Evolutionary conservation across 2,329 filamentous ascomycete genomes (phyloP), one percentile per base, ranked within the genome.

Genomic region (Leptographium wingfieldii): DNA sequence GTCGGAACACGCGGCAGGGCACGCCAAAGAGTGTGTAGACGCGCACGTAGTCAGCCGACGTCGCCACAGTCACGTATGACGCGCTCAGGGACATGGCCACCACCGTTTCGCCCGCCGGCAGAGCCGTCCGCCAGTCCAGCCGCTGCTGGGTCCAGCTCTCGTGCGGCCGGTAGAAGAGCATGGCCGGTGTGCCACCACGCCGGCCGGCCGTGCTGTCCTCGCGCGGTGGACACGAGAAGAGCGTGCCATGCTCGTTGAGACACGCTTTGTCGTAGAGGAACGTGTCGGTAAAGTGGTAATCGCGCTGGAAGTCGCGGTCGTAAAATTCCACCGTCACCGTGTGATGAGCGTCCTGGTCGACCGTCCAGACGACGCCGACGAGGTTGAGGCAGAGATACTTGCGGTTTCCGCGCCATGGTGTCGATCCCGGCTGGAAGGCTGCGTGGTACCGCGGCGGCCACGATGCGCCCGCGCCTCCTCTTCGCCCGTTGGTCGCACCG

Each of bases 291-390:
- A 99, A 97, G 74, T 97, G 94, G 68, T 96, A 96, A 71, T 97
- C 91, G 55, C 92, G 83, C 70, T 96, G 88, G 61, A 88, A 85
- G 66, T 95, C 91, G 61, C 91, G 87, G 71, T 99, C 95, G 70
- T 97, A 96, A 71, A 99, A 99, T 68, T 97, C 94, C 2, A 97
- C 92, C 0, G 92, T 96, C 12, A 99, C 86, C 1, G 94, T 99
- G 70, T 97, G 84, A 67, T 92, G 87, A 0, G 87, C 88, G 68
- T 96, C 92, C 72, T 99, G 94, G 66, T 96, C 89, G 22, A 99
- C 90, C 0, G 92, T 97, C 90, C 94, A 99, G 10, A 96, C 89
- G 68, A 95, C 94, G 0, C 95, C 94, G 58, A 92, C 89, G 61
- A 99, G 76, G 69, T 97, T 97, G 49, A 97, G 81, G 68, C 90